Percentiles rank a stretch among this genome's conserved stretches.
These are phyloP conservation scores for Hypoxylon rickii DNA, from an alignment of 495 filamentous ascomycete species.

Conservation along the genomic window DNA sequence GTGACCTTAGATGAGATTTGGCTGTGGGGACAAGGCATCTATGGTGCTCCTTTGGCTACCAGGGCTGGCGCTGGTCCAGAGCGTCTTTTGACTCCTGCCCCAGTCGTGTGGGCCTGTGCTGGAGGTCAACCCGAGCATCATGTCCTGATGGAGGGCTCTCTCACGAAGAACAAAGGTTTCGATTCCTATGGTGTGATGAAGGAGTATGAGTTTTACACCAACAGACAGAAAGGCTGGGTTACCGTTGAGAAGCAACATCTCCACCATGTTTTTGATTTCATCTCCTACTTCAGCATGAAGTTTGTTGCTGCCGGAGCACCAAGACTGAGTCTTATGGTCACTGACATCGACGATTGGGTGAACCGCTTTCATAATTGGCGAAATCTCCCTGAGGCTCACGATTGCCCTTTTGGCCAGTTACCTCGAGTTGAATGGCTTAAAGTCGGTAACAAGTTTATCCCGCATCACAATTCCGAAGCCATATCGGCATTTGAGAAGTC, in stretches of 20 bases:
- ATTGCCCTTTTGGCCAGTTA: slow-evolving; percentile 6
- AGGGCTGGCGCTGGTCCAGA: no score
- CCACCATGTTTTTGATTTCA: slow-evolving; percentile 12
- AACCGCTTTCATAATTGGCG: not conserved
- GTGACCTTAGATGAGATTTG: slow-evolving; percentile 22
- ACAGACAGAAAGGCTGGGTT: not conserved
- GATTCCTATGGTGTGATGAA: slow-evolving; percentile 5
- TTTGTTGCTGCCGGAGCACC: not conserved
- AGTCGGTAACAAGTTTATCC: not conserved
- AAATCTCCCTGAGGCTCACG: not conserved
- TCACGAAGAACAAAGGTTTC: slow-evolving; percentile 5
- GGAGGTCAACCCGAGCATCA: not conserved
- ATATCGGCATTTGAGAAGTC: slow-evolving; percentile 11
- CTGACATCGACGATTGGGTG: not conserved
- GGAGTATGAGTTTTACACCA: not conserved
- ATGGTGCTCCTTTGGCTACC: no score
- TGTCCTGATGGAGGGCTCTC: slow-evolving; percentile 1
- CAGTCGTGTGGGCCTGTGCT: no score
- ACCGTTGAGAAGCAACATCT: slow-evolving; percentile 1
- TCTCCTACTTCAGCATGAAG: slow-evolving; percentile 18
- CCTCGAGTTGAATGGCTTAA: slow-evolving; percentile 9
- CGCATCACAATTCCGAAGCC: slow-evolving; percentile 7
- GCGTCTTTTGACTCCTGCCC: no score
- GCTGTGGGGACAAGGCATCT: no score
- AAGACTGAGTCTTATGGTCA: not conserved